Base-by-base conservation (phyloP, 495 filamentous ascomycete genomes). In the Hyaloscypha variabilis region DNA sequence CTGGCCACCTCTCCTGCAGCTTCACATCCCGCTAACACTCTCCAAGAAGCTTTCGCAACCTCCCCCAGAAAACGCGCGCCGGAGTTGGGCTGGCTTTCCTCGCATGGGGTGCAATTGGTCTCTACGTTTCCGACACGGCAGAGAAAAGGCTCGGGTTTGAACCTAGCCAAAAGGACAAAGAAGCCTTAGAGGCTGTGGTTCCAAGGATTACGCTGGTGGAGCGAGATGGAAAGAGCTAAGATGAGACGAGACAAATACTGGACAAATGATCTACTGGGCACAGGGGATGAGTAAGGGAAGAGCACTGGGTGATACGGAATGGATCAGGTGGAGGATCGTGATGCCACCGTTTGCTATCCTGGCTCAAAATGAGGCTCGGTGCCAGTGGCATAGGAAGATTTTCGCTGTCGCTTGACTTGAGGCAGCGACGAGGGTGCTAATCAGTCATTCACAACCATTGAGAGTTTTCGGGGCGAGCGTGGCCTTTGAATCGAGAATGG, bases 31-130 rank as follows among this genome's bases (percentile, higher is more conserved):
- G 17, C 61, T 63, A 26, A 63, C 42, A 56, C 23, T n/a, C 14
- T 21, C 52, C 51, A 69, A 88, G 85, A 68, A 84, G 80, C 69
- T 92, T 91, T 77, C 81, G 78, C 67, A 77, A 73, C 63, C 84
- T 91, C 56, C 67, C 81, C 31, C 84, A 87, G 4, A 83, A 83
- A 69, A 88, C 88, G 6, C 85, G 88, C 53, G 76, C 88, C 58
- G 70, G 88, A 29, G 78, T 91, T 73, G 89, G 90, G 58, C 63
- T 85, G 60, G 87, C 87, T 67, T 74, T 90, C 42, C 87, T 92
- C 34, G 83, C 81, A 30, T 92, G 87, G 78, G 87, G 87, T 0
- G 75, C 73, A n/a, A 73, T 87, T 36, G 88, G 86, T 14, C 77
- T 91, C 19, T 79, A 79, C 67, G 71, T 84, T 4, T 80, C 83